Conservation (phyloP, 2,329 filamentous ascomycete genomes). For the Phaeosphaeriaceae sp. region DNA sequence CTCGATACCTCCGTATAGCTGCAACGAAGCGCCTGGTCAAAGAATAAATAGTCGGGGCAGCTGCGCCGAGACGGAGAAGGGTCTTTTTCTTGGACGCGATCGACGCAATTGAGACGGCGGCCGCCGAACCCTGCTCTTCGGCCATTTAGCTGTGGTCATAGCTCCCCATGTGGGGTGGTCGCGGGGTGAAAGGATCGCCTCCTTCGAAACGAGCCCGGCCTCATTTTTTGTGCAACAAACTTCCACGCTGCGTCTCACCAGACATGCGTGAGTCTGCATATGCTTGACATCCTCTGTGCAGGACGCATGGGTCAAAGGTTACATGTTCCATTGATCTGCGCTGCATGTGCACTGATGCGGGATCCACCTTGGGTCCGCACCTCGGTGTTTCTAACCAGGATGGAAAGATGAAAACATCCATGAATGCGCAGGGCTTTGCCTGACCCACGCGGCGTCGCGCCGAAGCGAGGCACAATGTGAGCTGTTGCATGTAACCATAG, state of each 20-base stretch:
- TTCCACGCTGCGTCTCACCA: not conserved
- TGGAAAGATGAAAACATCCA: not conserved
- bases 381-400: not conserved
- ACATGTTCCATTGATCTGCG: not conserved
- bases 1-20: not conserved
- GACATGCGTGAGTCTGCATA: not conserved
- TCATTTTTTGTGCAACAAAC: not conserved
- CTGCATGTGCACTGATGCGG: conserved; percentile 5
- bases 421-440: not conserved
- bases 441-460: not conserved
- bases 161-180: conserved; percentile 18
- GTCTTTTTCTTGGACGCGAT: conserved; percentile 23
- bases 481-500: not conserved
- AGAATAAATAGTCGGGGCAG: conserved; percentile 19
- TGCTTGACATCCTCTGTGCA: not conserved
- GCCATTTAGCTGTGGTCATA: conserved; percentile 18
- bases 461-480: not conserved
- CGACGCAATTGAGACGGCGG: conserved; percentile 16
- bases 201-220: conserved; percentile 4
- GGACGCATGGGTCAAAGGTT: not conserved
- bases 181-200: conserved; percentile 13
- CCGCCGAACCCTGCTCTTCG: conserved; percentile 10
- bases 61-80: conserved; percentile 25
- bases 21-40: conserved; percentile 13
- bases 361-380: conserved; percentile 11